Base-by-base conservation (phyloP, 352 stramenopile species). In the Aphanomyces invadans region DNA sequence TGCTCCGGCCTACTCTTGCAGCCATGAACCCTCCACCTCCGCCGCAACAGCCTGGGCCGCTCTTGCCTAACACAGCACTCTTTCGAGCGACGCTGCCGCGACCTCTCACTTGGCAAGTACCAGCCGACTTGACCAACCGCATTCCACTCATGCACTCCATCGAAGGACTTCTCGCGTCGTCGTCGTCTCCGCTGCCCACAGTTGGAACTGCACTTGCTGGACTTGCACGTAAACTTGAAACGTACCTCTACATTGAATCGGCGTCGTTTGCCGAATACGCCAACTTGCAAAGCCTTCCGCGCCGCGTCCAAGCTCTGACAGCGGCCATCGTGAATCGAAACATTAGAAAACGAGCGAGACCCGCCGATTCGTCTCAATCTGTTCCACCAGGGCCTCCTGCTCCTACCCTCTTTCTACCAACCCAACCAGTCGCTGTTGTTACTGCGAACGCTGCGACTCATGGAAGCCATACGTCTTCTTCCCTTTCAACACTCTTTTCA, bases 271-370 rank as follows among this genome's bases (percentile, higher is more conserved):
- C 90, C 44, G 85, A 93, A 69, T 93, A 91, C 69, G 74, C 71
- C 32, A 93, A 93, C 68, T 72, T 86, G 66, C 75, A 93, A 73
- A 91, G 82, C 49, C 72, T 93, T 12, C 71, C 80, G 26, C 81
- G 85, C 4, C 85, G 85, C 53, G 81, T 93, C 46, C 85, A 93
- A 73, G 82, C 82, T 36, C 71, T 93, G 21, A 91, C 85, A 2
- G 76, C 81, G 11, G 76, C 81, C 48, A 90, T 93, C 33, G 81
- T 93, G 33, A 93, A 93, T 72, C 89, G 89, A 74, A 89, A 90
- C 64, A 93, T 90, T 55, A 80, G 85, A 5, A 73, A 78, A 23
- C 60, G 60, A 25, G 60, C 38, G 3, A 42, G 60, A 11, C 21
- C 60, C 23, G 39, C 49, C 25, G 44, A 52, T n/a, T 57, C 49